Evolutionary conservation across 2,329 filamentous ascomycete genomes (phyloP), one percentile per base, ranked within the genome.

Genomic region (Cladorrhinum sp.): DNA sequence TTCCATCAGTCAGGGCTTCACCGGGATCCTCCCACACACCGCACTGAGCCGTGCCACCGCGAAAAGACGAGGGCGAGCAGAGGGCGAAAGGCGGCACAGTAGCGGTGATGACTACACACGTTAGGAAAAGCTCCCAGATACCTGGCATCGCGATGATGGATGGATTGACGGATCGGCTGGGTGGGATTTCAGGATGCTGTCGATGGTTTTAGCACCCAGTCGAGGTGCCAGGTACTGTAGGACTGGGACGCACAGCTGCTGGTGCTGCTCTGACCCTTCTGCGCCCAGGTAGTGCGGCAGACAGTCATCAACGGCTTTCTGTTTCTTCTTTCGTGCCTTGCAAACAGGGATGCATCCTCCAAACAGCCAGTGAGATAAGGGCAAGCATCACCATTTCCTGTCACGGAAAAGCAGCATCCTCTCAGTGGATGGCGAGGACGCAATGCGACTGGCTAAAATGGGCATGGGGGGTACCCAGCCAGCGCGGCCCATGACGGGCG

Each of bases 401-500:
- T 45, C 53, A 54, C 24, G 36, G 41, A 29, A 50, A 50, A 41
- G 38, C 29, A 49, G 22, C n/a, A 29, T 48, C 20, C 50, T 57
- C 23, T 55, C 29, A 51, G 25, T 51, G 38, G 18, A 38, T 27
- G 29, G 29, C 48, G 58, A 62, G 65, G 62, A 29, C 59, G 59
- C 57, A 50, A 64, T 62, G 59, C 55, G 53, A 59, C 58, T 48
- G 27, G 45, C 50, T 20, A 45, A 45, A 45, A 45, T n/a, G 41
- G 56, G 48, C 63, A 64, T 63, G 64, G 62, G 62, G 54, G 20
- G 57, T 57, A 48, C 62, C 62, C 59, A 55, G 62, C 41, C 57
- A 56, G 27, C 45, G 53, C 38, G 64, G 50, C 62, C 57, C 64
- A 64, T 64, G 65, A 65, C 63, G 55, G 60, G 66, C 61, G 45